These are phyloP conservation scores for Sistotremastrum niveocremeum DNA, from an alignment of 768 basidiomycete genomes.

Conservation along the genomic window DNA sequence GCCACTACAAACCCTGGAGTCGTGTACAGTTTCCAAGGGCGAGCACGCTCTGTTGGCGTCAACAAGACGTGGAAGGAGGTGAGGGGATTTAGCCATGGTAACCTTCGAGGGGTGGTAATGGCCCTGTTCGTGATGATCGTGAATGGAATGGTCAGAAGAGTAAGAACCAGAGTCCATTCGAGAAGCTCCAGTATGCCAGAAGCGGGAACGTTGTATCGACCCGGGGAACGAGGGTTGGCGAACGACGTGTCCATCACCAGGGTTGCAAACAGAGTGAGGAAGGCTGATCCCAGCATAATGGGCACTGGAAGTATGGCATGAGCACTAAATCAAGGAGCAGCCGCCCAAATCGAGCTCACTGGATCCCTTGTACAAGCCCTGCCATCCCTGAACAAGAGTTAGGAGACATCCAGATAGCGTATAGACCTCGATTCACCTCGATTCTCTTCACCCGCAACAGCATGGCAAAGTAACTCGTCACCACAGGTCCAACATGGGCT, in stretches of 20 bases:
- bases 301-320: constrained; percentile 28
- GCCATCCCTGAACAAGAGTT: constrained; percentile 34
- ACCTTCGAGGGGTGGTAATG: constrained; percentile 69
- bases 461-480: constrained; percentile 67
- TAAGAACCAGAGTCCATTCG: constrained; percentile 47
- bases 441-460: constrained; percentile 51
- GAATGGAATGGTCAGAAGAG: constrained; percentile 55
- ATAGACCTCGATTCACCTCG: constrained; percentile 36
- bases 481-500: constrained; percentile 66
- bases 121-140: constrained; percentile 71
- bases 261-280: constrained; percentile 45
- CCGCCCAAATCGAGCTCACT: constrained; percentile 25
- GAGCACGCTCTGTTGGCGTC: constrained; percentile 67
- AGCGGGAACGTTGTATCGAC: constrained; percentile 49
- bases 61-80: constrained; percentile 56
- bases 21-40: constrained; percentile 69
- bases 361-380: constrained; percentile 71
- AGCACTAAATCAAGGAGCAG: not conserved
- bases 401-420: not conserved
- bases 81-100: constrained; percentile 46
- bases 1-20: constrained; percentile 52
- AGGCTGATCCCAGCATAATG: constrained; percentile 30
- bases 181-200: constrained; percentile 48
- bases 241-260: constrained; percentile 36
- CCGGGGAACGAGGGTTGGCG: constrained; percentile 41